Evolutionary conservation across 768 basidiomycete genomes (phyloP).

Genomic region (Tylopilus balloui): DNA sequence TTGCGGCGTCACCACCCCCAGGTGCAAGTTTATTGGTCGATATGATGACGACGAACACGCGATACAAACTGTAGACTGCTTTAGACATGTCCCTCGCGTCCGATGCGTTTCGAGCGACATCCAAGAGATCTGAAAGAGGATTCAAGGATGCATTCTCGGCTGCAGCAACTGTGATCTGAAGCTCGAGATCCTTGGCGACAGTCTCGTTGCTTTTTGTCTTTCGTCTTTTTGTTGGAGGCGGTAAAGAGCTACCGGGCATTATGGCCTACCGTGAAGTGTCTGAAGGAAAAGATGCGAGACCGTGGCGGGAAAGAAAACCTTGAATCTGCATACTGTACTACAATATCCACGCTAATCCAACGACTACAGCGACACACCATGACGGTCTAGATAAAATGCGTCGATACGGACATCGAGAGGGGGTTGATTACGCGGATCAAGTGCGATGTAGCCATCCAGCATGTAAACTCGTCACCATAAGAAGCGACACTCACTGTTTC

Average conservation of each 20-base stretch:
- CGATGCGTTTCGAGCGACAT: slow-evolving; percentile 44
- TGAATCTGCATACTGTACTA: no score
- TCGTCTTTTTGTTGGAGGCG: slow-evolving; percentile 49
- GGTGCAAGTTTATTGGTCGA: slow-evolving; percentile 50
- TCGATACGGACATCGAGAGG: no score
- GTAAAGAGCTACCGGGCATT: slow-evolving; percentile 43
- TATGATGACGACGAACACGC: slow-evolving; percentile 67
- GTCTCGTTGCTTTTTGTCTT: slow-evolving; percentile 32
- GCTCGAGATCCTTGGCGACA: slow-evolving; percentile 48
- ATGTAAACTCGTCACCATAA: background rate
- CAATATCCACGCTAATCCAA: no score
- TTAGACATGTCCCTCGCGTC: slow-evolving; percentile 62
- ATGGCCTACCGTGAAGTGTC: background rate
- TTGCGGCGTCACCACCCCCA: slow-evolving; percentile 49
- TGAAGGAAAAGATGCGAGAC: background rate
- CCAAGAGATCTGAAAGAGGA: slow-evolving; percentile 67
- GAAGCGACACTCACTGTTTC: background rate
- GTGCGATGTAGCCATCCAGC: background rate
- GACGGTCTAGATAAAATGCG: no score
- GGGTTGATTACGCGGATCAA: background rate
- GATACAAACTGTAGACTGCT: slow-evolving; percentile 77
- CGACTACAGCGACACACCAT: no score
- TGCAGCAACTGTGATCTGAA: slow-evolving; percentile 50
- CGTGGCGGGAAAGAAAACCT: slow-evolving; percentile 4
- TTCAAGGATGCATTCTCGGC: slow-evolving; percentile 65